phyloP scores from a whole-genome alignment of 176 grass and related monocot species.

The Olyra latifolia region DNA sequence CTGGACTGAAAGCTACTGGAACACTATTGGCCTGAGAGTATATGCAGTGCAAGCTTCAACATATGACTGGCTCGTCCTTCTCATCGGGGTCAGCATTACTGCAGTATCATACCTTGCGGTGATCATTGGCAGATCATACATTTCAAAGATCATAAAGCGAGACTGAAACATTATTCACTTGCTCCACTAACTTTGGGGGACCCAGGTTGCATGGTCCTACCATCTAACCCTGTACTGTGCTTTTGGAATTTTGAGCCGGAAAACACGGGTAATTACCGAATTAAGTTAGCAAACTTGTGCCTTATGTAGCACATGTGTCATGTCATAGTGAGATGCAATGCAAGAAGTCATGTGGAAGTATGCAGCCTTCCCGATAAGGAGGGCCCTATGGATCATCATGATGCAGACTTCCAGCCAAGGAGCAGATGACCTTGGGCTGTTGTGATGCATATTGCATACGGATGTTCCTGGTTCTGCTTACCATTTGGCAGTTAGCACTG shows the following conservation, averaged over 20 bases:
- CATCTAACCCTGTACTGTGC: background rate
- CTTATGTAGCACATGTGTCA: background rate
- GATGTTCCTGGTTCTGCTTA: background rate
- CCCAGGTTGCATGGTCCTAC: background rate
- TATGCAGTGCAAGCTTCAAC: conserved; percentile 64
- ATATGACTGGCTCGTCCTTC: conserved; percentile 69
- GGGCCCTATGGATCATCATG: background rate
- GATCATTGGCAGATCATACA: conserved; percentile 46
- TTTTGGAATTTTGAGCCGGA: background rate
- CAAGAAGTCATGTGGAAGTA: background rate
- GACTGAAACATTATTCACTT: conserved; percentile 45
- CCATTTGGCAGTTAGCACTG: background rate
- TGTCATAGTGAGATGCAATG: background rate
- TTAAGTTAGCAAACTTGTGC: background rate
- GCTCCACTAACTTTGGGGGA: conserved; percentile 15
- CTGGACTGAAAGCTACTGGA: conserved; percentile 97
- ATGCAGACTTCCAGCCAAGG: conserved; percentile 7
- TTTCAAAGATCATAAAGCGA: conserved; percentile 69
- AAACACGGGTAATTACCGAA: background rate
- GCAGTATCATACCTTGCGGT: conserved; percentile 57
- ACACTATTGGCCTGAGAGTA: conserved; percentile 81
- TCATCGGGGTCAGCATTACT: conserved; percentile 53
- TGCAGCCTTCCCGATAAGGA: background rate
- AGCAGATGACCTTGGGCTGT: background rate
- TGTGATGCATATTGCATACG: background rate